Evolutionary conservation across 495 filamentous ascomycete genomes (phyloP), one percentile per base, ranked within the genome.

Genomic region (Hyaloscypha variabilis): DNA sequence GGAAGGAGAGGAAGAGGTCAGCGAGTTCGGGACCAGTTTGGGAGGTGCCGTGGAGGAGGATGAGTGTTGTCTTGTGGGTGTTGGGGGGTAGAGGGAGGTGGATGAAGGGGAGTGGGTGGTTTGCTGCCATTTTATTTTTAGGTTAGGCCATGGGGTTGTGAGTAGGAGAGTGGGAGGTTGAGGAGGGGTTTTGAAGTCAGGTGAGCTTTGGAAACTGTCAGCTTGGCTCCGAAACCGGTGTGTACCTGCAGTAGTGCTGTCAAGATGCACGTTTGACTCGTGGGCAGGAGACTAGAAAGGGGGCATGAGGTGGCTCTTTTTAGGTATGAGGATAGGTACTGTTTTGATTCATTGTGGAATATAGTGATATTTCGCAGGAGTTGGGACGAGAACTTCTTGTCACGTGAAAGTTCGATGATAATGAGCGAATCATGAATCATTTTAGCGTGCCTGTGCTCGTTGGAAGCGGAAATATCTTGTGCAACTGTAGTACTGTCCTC

Each of bases 31-130:
- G 58, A 13, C 67, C 67, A 1, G 54, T 55, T 13, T 42, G 49
- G 0, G 58, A 63, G 30, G 67, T 69, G 3, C 67, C 67, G 26
- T 69, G 67, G 31, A 69, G 60, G 53, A 69, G 25, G 21, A 69
- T 66, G 17, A 69, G 63, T 29, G 67, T 69, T 14, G 42, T 30
- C 1, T 34, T 62, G 58, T 69, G 67, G 11, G 13, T 55, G 23
- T 58, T 42, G n/a, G 59, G 42, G 25, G 34, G 17, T 6, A n/a
- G 23, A 26, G 65, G 60, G 60, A 21, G 6, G 52, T 46, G 29
- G 0, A 57, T 50, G 34, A 39, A 26, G n/a, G 62, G 51, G 29
- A 19, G 50, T 6, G 64, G 50, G 26, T 61, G 34, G 6, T 50
- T 29, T 49, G 50, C 23, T 1, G 8, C 51, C 23, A 29, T 54